Percentiles rank a stretch among this genome's conserved stretches.
Evolutionary conservation across 768 basidiomycete species (phyloP).

Genomic region (Psilocybe cyanescens): DNA sequence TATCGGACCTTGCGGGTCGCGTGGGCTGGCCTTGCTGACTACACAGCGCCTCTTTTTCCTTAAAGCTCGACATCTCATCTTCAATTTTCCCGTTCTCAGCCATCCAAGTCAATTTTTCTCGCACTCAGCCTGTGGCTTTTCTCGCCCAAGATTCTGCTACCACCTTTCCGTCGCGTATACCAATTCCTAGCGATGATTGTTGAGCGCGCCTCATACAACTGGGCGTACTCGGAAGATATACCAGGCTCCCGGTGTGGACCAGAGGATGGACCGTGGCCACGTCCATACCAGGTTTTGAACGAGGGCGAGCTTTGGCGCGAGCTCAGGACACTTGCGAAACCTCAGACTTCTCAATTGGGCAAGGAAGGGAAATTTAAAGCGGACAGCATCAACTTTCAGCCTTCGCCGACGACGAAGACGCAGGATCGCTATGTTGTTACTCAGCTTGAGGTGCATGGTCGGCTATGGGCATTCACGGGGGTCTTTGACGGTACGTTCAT

Average conservation of each 20-base stretch:
- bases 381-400: slow-evolving; percentile 71
- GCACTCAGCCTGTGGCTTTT: slow-evolving; percentile 5
- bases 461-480: slow-evolving; percentile 66
- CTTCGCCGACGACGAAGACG: slow-evolving; percentile 53
- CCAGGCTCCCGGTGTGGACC: slow-evolving; percentile 64
- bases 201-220: slow-evolving; percentile 39
- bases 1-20: slow-evolving; percentile 29
- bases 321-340: slow-evolving; percentile 53
- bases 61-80: slow-evolving; percentile 16
- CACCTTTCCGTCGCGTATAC: slow-evolving; percentile 15
- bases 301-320: slow-evolving; percentile 58
- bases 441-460: slow-evolving; percentile 57
- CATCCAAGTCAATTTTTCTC: slow-evolving; percentile 4
- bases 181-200: slow-evolving; percentile 39
- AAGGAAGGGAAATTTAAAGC: slow-evolving; percentile 38
- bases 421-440: slow-evolving; percentile 70
- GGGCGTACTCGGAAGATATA: slow-evolving; percentile 63
- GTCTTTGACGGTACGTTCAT: slow-evolving; percentile 66
- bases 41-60: slow-evolving; percentile 16
- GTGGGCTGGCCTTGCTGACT: slow-evolving; percentile 23
- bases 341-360: slow-evolving; percentile 46
- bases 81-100: slow-evolving; percentile 5
- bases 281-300: slow-evolving; percentile 54
- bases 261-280: slow-evolving; percentile 70
- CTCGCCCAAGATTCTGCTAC: slow-evolving; percentile 16